Evolutionary conservation across 1,139 yeast genomes (phyloP), one percentile per base, ranked within the genome.

Genomic region (Protomyces macrosporus): DNA sequence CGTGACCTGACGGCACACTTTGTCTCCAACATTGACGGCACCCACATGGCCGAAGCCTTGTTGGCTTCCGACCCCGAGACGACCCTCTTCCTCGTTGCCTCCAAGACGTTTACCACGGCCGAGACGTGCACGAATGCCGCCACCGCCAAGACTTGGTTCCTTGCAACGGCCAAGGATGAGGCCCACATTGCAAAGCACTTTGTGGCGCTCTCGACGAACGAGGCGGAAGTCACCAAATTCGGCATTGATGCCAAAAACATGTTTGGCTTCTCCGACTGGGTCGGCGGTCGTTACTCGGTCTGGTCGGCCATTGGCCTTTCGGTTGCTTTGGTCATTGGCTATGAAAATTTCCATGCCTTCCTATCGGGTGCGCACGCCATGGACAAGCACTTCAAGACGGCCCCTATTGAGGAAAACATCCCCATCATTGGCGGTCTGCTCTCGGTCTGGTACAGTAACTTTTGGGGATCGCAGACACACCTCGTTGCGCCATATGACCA

Each of bases 191-290:
- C 98, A 67, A 90, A 91, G 82, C 98, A 93, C 81, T 93, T 93
- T 75, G 98, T 87, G 71, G 98, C 98, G 66, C 82, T 93, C 71
- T 89, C 97, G 67, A 93, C 98, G 70, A 93, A 93, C 76, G 96
- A 90, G 68, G 80, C 78, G 65, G 97, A 88, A 78, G 98, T 93
- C 68, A 82, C 86, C 72, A 88, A 89, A 79, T 93, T 93, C 74
- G 98, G 98, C 73, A 93, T 93, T 71, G 98, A 93, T 81, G 85
- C 97, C 76, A 87, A 86, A 77, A 93, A 93, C 82, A 93, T 93
- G 98, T 93, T 93, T 79, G 98, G 96, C 67, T 93, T 93, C 74
- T 97, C 90, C 78, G 87, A 81, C 80, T 93, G 98, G 98, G 98
- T 93, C 68, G 98, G 98, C 74, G 98, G 98, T 74, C 87, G 98